These are phyloP conservation scores for Pyrus hybrid DNA, from an alignment of 331 rosid genomes.

Conservation along the genomic window DNA sequence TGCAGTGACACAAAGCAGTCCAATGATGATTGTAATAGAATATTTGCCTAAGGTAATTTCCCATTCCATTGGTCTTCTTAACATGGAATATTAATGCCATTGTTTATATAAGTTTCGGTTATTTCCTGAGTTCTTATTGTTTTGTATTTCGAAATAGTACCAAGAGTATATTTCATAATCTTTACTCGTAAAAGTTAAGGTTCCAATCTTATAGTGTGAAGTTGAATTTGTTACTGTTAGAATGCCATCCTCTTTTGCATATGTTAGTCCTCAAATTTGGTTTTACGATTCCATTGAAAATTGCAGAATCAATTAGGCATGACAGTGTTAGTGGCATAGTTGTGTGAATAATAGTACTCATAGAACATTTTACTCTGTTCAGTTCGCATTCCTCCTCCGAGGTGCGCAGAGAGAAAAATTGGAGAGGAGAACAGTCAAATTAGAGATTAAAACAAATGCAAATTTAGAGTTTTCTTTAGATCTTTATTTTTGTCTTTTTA, in stretches of 20 bases:
- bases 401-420: neutral
- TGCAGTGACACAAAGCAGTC: slow-evolving; percentile 92
- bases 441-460: neutral
- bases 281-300: neutral
- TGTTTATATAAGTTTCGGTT: neutral
- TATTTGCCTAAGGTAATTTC: slow-evolving; percentile 74
- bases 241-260: neutral
- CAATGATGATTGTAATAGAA: slow-evolving; percentile 94
- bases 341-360: neutral
- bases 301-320: neutral
- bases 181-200: neutral
- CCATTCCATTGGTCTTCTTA: neutral
- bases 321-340: neutral
- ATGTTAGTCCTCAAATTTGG: neutral
- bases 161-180: neutral
- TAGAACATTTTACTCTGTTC: neutral
- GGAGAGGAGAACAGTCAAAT: neutral
- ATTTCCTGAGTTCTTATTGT: neutral
- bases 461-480: neutral
- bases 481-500: neutral
- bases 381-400: neutral
- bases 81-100: neutral
- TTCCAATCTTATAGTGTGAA: neutral
- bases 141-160: neutral
- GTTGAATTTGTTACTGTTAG: neutral